Percentiles rank a stretch among this genome's conserved stretches.
Conservation (phyloP, 495 filamentous ascomycete species). For the Penicillium simplicissimum region DNA sequence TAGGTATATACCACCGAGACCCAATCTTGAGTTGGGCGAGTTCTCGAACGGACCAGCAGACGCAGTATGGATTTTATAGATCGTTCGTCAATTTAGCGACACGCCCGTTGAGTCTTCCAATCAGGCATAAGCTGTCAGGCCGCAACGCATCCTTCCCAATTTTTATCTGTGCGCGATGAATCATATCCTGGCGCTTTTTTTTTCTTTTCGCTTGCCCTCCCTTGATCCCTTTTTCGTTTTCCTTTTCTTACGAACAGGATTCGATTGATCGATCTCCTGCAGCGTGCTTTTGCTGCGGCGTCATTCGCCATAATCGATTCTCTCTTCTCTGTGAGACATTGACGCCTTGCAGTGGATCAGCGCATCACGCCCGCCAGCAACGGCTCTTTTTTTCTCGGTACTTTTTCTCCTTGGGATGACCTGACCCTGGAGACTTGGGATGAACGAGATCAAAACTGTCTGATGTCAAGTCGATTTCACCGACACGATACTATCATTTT, state of each 20-base stretch:
- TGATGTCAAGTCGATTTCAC: slow-evolving; percentile 12
- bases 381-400: slow-evolving; percentile 15
- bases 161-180: slow-evolving; percentile 36
- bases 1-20: background rate
- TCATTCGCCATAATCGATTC: background rate
- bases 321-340: slow-evolving; percentile 21
- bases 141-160: slow-evolving; percentile 29
- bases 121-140: slow-evolving; percentile 36
- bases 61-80: background rate
- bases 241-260: slow-evolving; percentile 9
- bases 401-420: slow-evolving; percentile 11
- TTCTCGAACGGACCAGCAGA: background rate
- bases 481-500: slow-evolving; percentile 10
- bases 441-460: slow-evolving; percentile 9
- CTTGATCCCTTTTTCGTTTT: slow-evolving; percentile 6
- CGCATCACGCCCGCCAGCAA: slow-evolving; percentile 18
- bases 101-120: slow-evolving; percentile 20
- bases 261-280: slow-evolving; percentile 30
- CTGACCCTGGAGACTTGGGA: background rate
- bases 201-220: background rate
- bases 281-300: slow-evolving; percentile 30
- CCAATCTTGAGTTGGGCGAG: background rate
- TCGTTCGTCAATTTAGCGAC: slow-evolving; percentile 3
- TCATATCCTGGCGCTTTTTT: slow-evolving; percentile 22
- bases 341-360: slow-evolving; percentile 32